These are phyloP conservation scores for Allium fistulosum DNA, from an alignment of 106 monocot species.

Conservation along the genomic window DNA sequence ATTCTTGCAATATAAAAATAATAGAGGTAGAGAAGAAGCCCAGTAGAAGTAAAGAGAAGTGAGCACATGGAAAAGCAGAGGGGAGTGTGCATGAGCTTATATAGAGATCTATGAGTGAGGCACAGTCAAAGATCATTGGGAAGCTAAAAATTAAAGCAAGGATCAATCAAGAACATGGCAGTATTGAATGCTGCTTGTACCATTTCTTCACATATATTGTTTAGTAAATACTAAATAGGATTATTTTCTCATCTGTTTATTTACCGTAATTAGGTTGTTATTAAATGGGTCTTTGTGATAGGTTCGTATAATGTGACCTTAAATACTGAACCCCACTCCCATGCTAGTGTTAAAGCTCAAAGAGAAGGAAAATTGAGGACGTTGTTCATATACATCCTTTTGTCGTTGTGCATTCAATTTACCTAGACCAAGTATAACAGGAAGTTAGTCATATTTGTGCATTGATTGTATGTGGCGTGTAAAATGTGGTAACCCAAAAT, in stretches of 20 bases:
- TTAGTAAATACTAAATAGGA: not conserved
- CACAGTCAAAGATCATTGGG: not conserved
- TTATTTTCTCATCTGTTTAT: not conserved
- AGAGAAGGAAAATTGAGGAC: not conserved
- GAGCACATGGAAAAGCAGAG: not conserved
- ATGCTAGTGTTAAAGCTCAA: not conserved
- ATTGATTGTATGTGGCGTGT: too few species aligned
- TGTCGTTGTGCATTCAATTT: not conserved
- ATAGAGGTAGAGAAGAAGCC: not conserved
- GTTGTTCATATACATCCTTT: not conserved
- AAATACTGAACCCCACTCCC: slow-evolving; percentile 1
- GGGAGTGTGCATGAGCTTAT: not conserved
- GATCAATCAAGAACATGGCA: not conserved
- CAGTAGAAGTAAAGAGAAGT: not conserved
- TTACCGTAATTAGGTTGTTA: not conserved
- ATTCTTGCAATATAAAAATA: not conserved
- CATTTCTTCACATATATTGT: not conserved
- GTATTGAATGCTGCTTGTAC: slow-evolving; percentile 5
- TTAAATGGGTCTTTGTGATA: not conserved
- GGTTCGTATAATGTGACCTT: not conserved
- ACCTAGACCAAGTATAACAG: not conserved
- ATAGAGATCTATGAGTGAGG: not conserved
- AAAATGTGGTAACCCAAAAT: too few species aligned
- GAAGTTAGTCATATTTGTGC: too few species aligned
- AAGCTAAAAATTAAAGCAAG: not conserved